Evolutionary conservation across 805 yeast genomes (phyloP).

Genomic region (Jamesozyma hellenica): DNA sequence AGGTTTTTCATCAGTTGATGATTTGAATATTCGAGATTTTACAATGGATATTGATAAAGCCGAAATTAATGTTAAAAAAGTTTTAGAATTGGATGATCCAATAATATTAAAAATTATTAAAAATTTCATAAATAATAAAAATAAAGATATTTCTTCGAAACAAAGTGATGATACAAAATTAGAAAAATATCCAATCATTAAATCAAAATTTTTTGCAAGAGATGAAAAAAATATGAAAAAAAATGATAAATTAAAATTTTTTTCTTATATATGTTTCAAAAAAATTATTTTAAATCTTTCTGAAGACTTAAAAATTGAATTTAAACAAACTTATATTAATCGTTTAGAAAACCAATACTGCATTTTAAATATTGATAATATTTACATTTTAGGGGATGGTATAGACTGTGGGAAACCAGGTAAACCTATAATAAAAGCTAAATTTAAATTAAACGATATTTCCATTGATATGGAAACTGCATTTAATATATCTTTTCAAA

Average conservation of each 20-base stretch:
- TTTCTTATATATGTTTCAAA: conserved; percentile 10
- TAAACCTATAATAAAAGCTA: neutral
- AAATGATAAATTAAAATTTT: conserved; percentile 9
- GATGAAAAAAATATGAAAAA: conserved; percentile 20
- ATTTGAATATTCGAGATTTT: conserved; percentile 27
- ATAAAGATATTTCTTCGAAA: neutral
- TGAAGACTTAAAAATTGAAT: neutral
- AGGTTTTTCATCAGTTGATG: conserved; percentile 33
- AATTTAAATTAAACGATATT: neutral
- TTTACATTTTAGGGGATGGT: neutral
- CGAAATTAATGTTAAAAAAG: conserved; percentile 21
- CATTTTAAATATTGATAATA: conserved; percentile 2
- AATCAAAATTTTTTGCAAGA: conserved; percentile 1
- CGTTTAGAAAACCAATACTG: conserved; percentile 4
- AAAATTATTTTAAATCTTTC: neutral
- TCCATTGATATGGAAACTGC: neutral
- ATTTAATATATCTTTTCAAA: neutral
- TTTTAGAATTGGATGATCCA: conserved; percentile 8
- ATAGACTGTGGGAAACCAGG: neutral
- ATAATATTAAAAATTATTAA: conserved; percentile 3
- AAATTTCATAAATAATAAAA: neutral
- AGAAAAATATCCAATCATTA: neutral
- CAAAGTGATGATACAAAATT: neutral
- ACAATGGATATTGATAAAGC: conserved; percentile 32
- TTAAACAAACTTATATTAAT: conserved; percentile 5